Evolutionary conservation across 2,329 filamentous ascomycete genomes (phyloP).

Genomic region (Xylaria polymorpha): DNA sequence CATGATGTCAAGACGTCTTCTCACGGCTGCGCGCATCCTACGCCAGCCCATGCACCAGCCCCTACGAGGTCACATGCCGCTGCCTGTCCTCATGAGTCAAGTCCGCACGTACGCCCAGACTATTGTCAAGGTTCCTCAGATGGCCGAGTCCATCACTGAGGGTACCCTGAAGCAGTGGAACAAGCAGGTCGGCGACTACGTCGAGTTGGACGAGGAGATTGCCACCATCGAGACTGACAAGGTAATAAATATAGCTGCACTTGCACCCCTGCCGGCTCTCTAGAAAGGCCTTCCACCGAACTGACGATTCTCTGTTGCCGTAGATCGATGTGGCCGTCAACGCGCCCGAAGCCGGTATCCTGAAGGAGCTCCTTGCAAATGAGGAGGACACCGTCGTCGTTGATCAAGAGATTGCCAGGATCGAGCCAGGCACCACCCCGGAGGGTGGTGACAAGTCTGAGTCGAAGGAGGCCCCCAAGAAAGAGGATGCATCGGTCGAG

Average conservation of each 20-base stretch:
- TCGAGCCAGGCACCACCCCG: conserved; percentile 80
- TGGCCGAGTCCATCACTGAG: conserved; percentile 99
- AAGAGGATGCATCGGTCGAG: conserved; percentile 52
- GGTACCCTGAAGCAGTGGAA: conserved; percentile 96
- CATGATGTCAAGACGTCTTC: conserved; percentile 51
- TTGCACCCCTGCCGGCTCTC: conserved; percentile 5
- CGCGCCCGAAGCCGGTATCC: conserved; percentile 87
- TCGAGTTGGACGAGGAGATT: conserved; percentile 96
- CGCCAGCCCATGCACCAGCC: conserved; percentile 55
- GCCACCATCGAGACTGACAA: conserved; percentile 99
- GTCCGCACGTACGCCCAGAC: conserved; percentile 78
- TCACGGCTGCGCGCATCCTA: conserved; percentile 57
- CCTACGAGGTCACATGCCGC: conserved; percentile 56
- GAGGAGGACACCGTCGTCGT: conserved; percentile 97
- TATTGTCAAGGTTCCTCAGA: conserved; percentile 92
- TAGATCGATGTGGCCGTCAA: conserved; percentile 98
- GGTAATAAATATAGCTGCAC: conserved; percentile 60
- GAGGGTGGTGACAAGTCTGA: conserved; percentile 69
- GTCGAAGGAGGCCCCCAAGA: conserved; percentile 69
- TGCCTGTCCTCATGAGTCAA: conserved; percentile 66
- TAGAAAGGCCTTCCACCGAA: conserved; percentile 20
- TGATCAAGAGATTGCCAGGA: conserved; percentile 87
- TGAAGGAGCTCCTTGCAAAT: conserved; percentile 90
- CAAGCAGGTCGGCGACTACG: conserved; percentile 91
- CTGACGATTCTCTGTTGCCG: conserved; percentile 19